Evolutionary conservation across 306 rosid genomes (phyloP).

Genomic region (Pterocarpus macrocarpus): DNA sequence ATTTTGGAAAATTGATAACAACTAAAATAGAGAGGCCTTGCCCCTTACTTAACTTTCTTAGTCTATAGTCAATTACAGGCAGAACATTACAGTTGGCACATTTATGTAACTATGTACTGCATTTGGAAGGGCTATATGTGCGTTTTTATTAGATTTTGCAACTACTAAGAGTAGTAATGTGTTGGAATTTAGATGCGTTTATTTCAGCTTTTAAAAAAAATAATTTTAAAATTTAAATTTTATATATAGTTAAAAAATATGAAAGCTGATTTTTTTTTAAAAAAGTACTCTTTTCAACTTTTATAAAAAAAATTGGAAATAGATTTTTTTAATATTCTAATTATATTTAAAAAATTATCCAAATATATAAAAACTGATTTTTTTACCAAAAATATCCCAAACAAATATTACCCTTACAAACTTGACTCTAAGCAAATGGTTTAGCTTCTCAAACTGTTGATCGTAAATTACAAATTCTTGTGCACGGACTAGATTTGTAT

Average conservation of each 20-base stretch:
- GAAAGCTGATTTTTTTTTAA: too few species aligned
- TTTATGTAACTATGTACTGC: slow-evolving; percentile 7
- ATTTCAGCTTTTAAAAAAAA: too few species aligned
- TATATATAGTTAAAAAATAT: too few species aligned
- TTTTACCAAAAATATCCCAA: too few species aligned
- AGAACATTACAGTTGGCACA: background rate
- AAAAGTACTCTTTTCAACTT: too few species aligned
- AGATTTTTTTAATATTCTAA: too few species aligned
- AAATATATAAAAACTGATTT: too few species aligned
- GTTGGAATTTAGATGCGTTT: background rate
- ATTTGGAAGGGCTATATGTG: background rate
- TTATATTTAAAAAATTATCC: too few species aligned
- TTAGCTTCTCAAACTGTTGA: slow-evolving; percentile 4
- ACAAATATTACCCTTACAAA: too few species aligned
- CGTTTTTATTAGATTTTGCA: slow-evolving; percentile 22
- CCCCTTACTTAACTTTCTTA: slow-evolving; percentile 5
- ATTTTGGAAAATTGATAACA: background rate
- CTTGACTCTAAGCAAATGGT: background rate
- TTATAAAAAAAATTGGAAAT: too few species aligned
- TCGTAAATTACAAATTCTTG: background rate
- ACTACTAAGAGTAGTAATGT: background rate
- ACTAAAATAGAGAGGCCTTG: background rate
- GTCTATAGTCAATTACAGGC: background rate
- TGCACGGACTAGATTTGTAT: background rate
- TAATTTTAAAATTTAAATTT: too few species aligned